Evolutionary conservation across 495 filamentous ascomycete genomes (phyloP).

Genomic region (Podospora pseudoanserina): DNA sequence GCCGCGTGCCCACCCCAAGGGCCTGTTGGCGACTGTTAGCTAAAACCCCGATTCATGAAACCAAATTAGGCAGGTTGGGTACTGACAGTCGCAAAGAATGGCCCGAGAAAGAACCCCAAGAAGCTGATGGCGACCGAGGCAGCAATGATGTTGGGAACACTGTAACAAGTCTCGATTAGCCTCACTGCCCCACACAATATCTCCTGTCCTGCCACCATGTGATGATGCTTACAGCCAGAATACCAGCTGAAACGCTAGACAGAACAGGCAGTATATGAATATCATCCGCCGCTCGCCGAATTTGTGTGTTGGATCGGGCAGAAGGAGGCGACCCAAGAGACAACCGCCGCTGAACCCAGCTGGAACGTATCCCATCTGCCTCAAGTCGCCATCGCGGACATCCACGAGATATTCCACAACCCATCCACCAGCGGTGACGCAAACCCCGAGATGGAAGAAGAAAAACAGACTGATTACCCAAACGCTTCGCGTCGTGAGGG

Average conservation of each 20-base stretch:
- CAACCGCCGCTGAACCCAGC: slow-evolving; percentile 65
- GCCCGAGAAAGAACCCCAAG: slow-evolving; percentile 67
- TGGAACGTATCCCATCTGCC: slow-evolving; percentile 64
- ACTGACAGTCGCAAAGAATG: slow-evolving; percentile 45
- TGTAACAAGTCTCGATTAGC: slow-evolving; percentile 6
- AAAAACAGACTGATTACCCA: slow-evolving; percentile 52
- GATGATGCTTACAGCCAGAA: slow-evolving; percentile 48
- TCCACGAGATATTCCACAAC: slow-evolving; percentile 64
- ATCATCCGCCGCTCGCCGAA: slow-evolving; percentile 51
- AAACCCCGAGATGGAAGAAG: slow-evolving; percentile 48
- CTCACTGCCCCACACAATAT: slow-evolving; percentile 42
- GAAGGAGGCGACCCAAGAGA: slow-evolving; percentile 48
- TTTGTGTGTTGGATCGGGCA: slow-evolving; percentile 53
- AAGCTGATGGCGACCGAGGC: slow-evolving; percentile 65
- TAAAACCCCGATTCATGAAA: no score
- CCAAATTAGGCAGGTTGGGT: neutral
- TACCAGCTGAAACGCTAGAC: slow-evolving; percentile 55
- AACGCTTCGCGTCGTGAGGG: slow-evolving; percentile 31
- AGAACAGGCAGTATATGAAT: slow-evolving; percentile 48
- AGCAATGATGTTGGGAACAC: slow-evolving; percentile 66
- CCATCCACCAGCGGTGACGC: slow-evolving; percentile 46
- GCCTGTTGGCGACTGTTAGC: slow-evolving; percentile 22
- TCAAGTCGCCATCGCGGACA: slow-evolving; percentile 58
- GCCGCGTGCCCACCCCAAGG: slow-evolving; percentile 37
- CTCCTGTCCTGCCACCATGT: neutral